Percentiles rank a stretch among this genome's conserved stretches.
phyloP scores from a whole-genome alignment of 2,329 filamentous ascomycete species.

The Amesomyces nigricolor region DNA sequence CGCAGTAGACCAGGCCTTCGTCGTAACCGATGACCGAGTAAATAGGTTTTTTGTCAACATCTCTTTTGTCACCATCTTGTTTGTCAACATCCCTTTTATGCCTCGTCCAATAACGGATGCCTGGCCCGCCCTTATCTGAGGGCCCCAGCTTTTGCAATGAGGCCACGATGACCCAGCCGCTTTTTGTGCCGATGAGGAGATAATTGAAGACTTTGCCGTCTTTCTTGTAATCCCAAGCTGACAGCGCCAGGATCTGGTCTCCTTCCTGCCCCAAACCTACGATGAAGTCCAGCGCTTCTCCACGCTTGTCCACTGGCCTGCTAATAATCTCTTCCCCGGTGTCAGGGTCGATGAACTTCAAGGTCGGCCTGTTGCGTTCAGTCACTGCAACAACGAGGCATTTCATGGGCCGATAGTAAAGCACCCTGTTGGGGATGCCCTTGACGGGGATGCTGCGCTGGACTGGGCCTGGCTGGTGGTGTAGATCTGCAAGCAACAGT shows the following conservation, averaged over 20 bases:
- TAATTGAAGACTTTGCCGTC: conserved; percentile 56
- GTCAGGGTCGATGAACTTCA: conserved; percentile 53
- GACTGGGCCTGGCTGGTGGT: conserved; percentile 40
- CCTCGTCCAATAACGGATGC: conserved; percentile 50
- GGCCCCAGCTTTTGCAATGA: conserved; percentile 37
- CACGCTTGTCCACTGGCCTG: conserved; percentile 38
- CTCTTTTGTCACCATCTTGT: no score
- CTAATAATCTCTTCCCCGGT: conserved; percentile 48
- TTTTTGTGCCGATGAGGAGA: conserved; percentile 54
- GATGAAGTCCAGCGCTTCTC: conserved; percentile 42
- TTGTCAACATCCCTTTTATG: conserved; percentile 39
- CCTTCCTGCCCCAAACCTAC: conserved; percentile 50
- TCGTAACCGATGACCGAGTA: conserved; percentile 51
- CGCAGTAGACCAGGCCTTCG: conserved; percentile 52
- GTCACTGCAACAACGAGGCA: conserved; percentile 50
- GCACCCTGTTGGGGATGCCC: conserved; percentile 45
- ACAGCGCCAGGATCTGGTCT: conserved; percentile 55
- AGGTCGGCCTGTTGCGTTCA: conserved; percentile 39
- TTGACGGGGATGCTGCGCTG: conserved; percentile 44
- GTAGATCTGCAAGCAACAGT: conserved; percentile 50
- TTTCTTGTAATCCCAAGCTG: conserved; percentile 58
- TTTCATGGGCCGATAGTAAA: conserved; percentile 50
- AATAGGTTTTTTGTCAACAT: conserved; percentile 39
- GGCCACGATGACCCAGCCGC: conserved; percentile 52
- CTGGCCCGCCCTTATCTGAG: conserved; percentile 23